Evolutionary conservation across 192 early-diverging fungal species (phyloP).

Genomic region (Nowakowskiella sp.): DNA sequence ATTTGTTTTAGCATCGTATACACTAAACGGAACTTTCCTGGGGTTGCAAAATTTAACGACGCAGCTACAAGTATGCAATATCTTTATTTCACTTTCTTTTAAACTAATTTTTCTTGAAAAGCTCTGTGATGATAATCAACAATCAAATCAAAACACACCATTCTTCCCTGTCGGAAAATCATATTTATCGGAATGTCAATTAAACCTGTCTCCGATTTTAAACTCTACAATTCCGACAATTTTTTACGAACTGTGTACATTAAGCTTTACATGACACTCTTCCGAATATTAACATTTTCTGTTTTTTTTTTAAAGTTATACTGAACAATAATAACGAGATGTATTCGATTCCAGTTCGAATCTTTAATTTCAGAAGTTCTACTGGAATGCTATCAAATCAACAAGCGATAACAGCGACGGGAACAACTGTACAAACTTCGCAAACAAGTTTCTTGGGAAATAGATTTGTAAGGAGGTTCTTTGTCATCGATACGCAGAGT

Average conservation of each 20-base stretch:
- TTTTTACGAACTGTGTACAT: constrained; percentile 44
- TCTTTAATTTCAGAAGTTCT: constrained; percentile 18
- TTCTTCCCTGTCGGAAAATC: no score
- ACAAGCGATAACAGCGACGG: background rate
- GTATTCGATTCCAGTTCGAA: constrained; percentile 36
- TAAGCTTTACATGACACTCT: background rate
- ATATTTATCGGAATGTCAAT: no score
- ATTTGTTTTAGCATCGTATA: constrained; percentile 36
- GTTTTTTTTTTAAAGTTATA: constrained; percentile 5
- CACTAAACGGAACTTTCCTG: constrained; percentile 40
- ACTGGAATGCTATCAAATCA: constrained; percentile 12
- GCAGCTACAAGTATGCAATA: constrained; percentile 22
- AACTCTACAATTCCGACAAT: constrained; percentile 17
- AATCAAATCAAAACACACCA: no score
- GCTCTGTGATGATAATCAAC: no score
- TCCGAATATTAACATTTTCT: background rate
- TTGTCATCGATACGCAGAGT: constrained; percentile 35
- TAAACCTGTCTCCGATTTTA: constrained; percentile 22
- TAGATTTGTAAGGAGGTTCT: constrained; percentile 33
- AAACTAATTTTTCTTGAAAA: no score
- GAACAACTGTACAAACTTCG: background rate
- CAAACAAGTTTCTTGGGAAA: constrained; percentile 12
- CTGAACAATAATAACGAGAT: constrained; percentile 5
- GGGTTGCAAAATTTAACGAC: constrained; percentile 28
- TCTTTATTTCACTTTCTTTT: no score